Base-by-base conservation (phyloP, 139 green algal species). In the Gonium pectorale region DNA sequence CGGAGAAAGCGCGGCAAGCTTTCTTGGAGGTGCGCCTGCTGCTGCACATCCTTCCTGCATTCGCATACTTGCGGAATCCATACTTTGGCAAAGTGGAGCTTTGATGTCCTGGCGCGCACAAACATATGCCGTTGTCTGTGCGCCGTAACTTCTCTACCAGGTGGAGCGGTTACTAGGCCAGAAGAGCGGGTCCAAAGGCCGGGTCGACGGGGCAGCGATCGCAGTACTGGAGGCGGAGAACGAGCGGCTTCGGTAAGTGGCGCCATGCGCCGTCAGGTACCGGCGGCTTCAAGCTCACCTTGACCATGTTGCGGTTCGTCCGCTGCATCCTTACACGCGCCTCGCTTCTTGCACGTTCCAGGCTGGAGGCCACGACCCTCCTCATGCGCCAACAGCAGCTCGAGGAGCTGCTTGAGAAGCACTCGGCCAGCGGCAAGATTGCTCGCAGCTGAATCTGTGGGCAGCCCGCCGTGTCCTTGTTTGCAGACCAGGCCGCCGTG, bases 311-410 rank as follows among this genome's bases (percentile, higher is more conserved):
- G 13, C 49, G 49, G 13, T 56, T 13, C 49, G 49, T 13, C 49
- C 49, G 13, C 49, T 56, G n/a, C n/a, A n/a, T n/a, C n/a, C n/a
- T n/a, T n/a, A n/a, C 17, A 56, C 49, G 49, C 13, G 13, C 13
- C 13, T 17, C 56, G 56, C 19, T 31, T 33, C 56, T 66, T 37
- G 29, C 70, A 15, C 46, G 46, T 15, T 31, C 13, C 44, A 87
- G 69, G 54, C 7, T 74, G 40, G 69, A 81, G 62, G 77, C 77
- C 17, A 83, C 62, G 0, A 37, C 63, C 35, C 67, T 90, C 49
- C 81, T 90, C 1, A 7, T 83, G 73, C 67, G 86, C 24, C 80
- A 90, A 56, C 66, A 86, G 41, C 80, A 83, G 66, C 81, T 90
- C 22, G 86, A 90, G 81, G 86, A 90, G 26, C 52, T 88, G 27